Conservation (phyloP, 306 rosid species). For the Acacia crassicarpa region DNA sequence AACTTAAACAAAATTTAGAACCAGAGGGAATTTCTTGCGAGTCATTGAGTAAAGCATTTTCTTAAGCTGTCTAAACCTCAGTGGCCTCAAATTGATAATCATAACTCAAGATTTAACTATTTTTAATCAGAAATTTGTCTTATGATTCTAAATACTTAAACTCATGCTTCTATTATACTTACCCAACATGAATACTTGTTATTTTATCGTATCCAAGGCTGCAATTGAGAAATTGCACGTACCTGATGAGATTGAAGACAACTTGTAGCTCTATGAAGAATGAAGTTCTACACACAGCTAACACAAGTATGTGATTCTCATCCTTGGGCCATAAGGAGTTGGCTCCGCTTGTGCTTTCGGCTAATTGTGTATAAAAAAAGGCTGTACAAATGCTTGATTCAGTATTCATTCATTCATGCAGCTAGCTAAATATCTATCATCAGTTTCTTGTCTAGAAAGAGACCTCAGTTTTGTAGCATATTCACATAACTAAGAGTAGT, state of each 20-base stretch:
- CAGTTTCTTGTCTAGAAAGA: constrained; percentile 26
- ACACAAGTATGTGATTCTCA: constrained; percentile 35
- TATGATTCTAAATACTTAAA: not conserved
- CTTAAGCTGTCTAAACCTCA: not conserved
- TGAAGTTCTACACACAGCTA: constrained; percentile 27
- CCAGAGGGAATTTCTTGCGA: not conserved
- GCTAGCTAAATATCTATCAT: constrained; percentile 24
- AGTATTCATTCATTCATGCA: constrained; percentile 25
- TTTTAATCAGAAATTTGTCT: not conserved
- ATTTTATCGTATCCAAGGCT: constrained; percentile 57
- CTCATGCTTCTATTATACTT: not conserved
- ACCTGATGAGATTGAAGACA: constrained; percentile 91
- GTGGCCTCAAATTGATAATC: not conserved
- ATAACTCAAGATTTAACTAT: not conserved
- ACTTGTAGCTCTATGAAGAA: constrained; percentile 45
- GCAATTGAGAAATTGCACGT: constrained; percentile 96
- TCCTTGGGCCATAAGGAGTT: constrained; percentile 37
- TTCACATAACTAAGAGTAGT: constrained; percentile 27
- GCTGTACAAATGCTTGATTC: constrained; percentile 33
- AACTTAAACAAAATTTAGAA: not conserved
- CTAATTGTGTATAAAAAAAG: constrained; percentile 26
- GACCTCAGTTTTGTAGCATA: constrained; percentile 47
- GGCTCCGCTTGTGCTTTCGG: constrained; percentile 72
- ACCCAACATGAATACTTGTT: not conserved
- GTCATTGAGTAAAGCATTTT: not conserved